phyloP scores from a whole-genome alignment of 2,329 filamentous ascomycete genomes.

The Penicillium hordei region DNA sequence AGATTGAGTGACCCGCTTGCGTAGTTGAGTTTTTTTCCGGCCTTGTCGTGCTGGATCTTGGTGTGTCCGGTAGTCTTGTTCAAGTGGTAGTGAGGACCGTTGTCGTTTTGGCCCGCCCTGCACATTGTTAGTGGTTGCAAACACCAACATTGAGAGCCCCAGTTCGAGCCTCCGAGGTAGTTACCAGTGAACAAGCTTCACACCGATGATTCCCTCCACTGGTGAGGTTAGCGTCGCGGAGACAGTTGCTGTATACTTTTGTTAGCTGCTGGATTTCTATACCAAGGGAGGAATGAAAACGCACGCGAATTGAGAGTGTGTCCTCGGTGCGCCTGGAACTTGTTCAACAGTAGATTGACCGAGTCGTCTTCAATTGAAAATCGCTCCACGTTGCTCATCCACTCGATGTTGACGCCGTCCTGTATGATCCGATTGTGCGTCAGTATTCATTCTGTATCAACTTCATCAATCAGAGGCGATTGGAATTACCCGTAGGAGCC shows the following conservation, averaged over 20 bases:
- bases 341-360: conserved; percentile 40
- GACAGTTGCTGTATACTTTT: conserved; percentile 31
- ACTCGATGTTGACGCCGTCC: conserved; percentile 42
- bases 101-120: conserved; percentile 38
- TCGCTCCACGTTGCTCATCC: conserved; percentile 46
- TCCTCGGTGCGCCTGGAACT: conserved; percentile 39
- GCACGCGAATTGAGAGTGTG: conserved; percentile 42
- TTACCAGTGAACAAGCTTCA: conserved; percentile 42
- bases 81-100: conserved; percentile 39
- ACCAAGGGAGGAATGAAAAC: neutral
- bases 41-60: conserved; percentile 28
- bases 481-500: conserved; percentile 32
- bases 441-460: neutral
- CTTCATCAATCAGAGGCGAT: neutral
- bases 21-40: conserved; percentile 30
- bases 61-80: conserved; percentile 29
- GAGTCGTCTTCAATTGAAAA: conserved; percentile 31
- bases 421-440: conserved; percentile 7
- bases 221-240: conserved; percentile 38
- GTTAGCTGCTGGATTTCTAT: neutral
- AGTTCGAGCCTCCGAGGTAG: neutral
- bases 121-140: neutral
- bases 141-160: neutral
- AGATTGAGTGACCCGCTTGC: conserved; percentile 36
- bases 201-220: conserved; percentile 40